Evolutionary conservation across 2,329 filamentous ascomycete species (phyloP), one percentile per base, ranked within the genome.

Genomic region (Aspergillus brasiliensis): DNA sequence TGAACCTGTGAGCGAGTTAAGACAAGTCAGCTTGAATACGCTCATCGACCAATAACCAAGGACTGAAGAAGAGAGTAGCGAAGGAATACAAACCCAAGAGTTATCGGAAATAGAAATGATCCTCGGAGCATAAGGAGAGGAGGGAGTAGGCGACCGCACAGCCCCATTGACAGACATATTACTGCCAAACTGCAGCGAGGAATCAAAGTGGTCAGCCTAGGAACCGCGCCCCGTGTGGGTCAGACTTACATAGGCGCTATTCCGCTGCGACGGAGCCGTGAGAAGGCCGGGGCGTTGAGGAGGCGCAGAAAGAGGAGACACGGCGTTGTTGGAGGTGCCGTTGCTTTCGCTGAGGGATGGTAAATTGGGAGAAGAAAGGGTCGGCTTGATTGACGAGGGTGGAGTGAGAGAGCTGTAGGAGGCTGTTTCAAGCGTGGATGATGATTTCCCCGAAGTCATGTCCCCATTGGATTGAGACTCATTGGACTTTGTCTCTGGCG

Each of bases 91-190:
- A 84, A 96, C 92, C 90, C 92, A 96, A 60, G 91, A 88, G 67
- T 90, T 91, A 65, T 97, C 91, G 8, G 86, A 82, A 40, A 97
- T 82, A 34, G 93, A 97, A 46, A 88, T 80, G 40, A 97, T 86
- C 67, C 87, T 86, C 23, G 94, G 93, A 28, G 92, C 90, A 77
- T 91, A 94, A 46, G 89, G 87, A 56, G 92, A 97, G 17, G 88
- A 84, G 7, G 89, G 86, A 62, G 85, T 78, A 63, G 80, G 83
- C 57, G 78, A 81, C 71, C 83, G 85, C 53, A 75, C 72, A 42
- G 65, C 65, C 46, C 71, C 69, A 68, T 74, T 77, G 48, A 73
- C 65, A 1, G 73, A 73, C 5, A 70, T 69, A 4, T 67, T 63
- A 56, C 69, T 75, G 57, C 71, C 71, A 38, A 73, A 72, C 78